These are phyloP conservation scores for Raphidocelis subcapitata DNA, from an alignment of 139 green algal genomes.

Conservation along the genomic window DNA sequence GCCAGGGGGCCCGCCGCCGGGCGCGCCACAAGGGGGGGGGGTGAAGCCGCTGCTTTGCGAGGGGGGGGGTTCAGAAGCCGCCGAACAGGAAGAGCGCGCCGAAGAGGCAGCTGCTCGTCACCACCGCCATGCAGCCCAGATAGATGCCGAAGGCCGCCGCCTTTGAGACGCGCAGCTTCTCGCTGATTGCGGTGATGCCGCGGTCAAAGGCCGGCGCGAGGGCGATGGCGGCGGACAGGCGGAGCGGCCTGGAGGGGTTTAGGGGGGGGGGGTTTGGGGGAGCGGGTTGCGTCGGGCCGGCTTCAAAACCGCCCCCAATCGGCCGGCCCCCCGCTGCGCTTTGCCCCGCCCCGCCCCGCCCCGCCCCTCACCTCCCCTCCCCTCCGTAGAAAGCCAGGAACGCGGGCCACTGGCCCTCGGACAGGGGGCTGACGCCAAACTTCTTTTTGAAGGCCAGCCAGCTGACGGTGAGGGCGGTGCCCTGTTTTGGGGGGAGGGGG, in stretches of 20 bases:
- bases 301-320: no score
- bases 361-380: neutral
- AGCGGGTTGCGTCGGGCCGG: no score
- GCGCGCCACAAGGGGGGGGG: no score
- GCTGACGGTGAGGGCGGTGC: neutral
- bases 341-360: neutral
- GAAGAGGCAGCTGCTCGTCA: slow-evolving; percentile 10
- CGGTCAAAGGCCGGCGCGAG: slow-evolving; percentile 25
- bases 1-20: no score
- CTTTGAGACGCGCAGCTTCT: slow-evolving; percentile 11
- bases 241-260: neutral
- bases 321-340: no score
- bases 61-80: no score
- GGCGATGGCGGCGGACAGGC: slow-evolving; percentile 18
- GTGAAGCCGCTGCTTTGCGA: no score
- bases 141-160: slow-evolving; percentile 21
- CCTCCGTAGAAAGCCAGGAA: slow-evolving; percentile 35
- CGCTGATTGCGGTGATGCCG: neutral
- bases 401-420: slow-evolving; percentile 17
- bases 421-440: slow-evolving; percentile 18
- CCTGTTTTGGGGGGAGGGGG: no score
- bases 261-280: no score
- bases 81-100: slow-evolving; percentile 17
- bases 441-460: slow-evolving; percentile 29
- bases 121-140: slow-evolving; percentile 2